A percentile compares a stretch with the other conserved stretches of the same genome.
Conservation (phyloP, 495 filamentous ascomycete species). For the Evansstolkia leycettana region DNA sequence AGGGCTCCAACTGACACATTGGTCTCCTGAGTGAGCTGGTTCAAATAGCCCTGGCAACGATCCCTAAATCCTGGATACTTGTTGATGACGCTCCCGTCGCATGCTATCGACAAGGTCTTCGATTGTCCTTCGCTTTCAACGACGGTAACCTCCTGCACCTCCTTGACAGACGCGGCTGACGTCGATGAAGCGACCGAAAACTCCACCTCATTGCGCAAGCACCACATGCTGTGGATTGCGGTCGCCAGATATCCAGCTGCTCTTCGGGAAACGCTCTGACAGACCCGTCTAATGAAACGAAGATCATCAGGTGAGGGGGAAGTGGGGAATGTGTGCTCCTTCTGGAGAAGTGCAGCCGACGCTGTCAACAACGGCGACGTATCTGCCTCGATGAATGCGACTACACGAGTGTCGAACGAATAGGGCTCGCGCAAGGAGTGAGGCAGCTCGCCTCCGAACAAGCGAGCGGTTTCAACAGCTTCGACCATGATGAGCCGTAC, state of each 20-base stretch:
- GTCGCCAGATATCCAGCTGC: constrained; percentile 53
- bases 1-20: constrained; percentile 4
- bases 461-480: constrained; percentile 34
- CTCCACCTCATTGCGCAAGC: constrained; percentile 40
- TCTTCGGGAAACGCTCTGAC: constrained; percentile 42
- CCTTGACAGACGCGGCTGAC: constrained; percentile 19
- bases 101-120: constrained; percentile 35
- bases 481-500: constrained; percentile 65
- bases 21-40: constrained; percentile 27
- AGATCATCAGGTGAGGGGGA: constrained; percentile 40
- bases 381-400: constrained; percentile 44
- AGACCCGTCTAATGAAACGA: constrained; percentile 39
- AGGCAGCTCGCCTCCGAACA: constrained; percentile 46
- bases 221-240: constrained; percentile 53
- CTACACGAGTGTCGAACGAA: constrained; percentile 58
- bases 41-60: constrained; percentile 35
- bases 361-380: constrained; percentile 28
- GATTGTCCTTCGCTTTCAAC: constrained; percentile 22
- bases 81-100: constrained; percentile 49
- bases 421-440: constrained; percentile 48
- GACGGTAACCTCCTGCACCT: constrained; percentile 27
- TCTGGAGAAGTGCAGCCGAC: constrained; percentile 35
- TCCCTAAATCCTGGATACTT: constrained; percentile 45
- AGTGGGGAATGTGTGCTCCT: constrained; percentile 34
- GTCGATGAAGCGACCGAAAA: constrained; percentile 8